These are phyloP conservation scores for Didymella segeticola DNA, from an alignment of 2,329 filamentous ascomycete genomes.

Conservation along the genomic window DNA sequence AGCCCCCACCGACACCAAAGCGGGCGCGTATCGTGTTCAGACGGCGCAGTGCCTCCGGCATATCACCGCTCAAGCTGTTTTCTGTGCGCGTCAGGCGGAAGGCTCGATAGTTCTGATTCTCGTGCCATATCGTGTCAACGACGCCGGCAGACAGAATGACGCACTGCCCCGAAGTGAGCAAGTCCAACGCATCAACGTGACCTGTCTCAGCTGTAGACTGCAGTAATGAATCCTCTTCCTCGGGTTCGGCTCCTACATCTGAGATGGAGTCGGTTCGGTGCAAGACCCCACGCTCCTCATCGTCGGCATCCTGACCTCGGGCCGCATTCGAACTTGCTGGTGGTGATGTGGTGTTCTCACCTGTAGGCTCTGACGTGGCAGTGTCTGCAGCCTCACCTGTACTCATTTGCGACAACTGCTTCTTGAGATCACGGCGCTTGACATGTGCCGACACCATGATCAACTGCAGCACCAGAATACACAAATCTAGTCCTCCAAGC, in stretches of 20 bases:
- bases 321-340: conserved; percentile 20
- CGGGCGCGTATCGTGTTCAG: conserved; percentile 43
- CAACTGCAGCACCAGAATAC: conserved; percentile 63
- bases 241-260: conserved; percentile 52
- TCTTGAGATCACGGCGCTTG: conserved; percentile 58
- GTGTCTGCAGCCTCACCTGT: conserved; percentile 20
- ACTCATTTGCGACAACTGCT: conserved; percentile 40
- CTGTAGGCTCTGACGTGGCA: conserved; percentile 18
- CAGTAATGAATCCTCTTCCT: conserved; percentile 40
- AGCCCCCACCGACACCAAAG: conserved; percentile 44
- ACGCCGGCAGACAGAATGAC: conserved; percentile 54
- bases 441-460: conserved; percentile 63
- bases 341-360: conserved; percentile 11
- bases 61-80: conserved; percentile 34
- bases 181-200: conserved; percentile 48
- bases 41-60: conserved; percentile 43
- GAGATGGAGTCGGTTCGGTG: conserved; percentile 48
- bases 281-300: conserved; percentile 64
- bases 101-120: conserved; percentile 49
- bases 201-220: conserved; percentile 35
- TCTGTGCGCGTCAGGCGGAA: conserved; percentile 40
- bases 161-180: conserved; percentile 56
- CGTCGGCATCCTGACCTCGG: conserved; percentile 61
- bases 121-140: conserved; percentile 50
- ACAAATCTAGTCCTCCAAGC: conserved; percentile 60